Percentiles rank a stretch among this genome's conserved stretches.
Evolutionary conservation across 768 basidiomycete genomes (phyloP).

Genomic region (Lentinula edodes): DNA sequence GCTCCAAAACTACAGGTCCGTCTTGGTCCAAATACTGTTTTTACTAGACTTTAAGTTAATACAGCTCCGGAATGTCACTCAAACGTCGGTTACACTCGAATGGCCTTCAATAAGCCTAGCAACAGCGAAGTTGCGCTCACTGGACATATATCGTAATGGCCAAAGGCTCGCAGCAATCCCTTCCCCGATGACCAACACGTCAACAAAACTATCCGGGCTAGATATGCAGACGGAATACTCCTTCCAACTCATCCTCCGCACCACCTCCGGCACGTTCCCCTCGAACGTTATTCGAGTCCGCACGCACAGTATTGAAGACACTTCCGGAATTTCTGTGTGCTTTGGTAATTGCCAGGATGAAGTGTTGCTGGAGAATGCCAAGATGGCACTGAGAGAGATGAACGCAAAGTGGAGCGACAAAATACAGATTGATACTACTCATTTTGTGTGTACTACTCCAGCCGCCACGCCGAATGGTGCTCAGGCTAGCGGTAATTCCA

Average conservation of each 20-base stretch:
- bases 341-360: conserved; percentile 86
- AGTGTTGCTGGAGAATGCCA: conserved; percentile 73
- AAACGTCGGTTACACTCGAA: conserved; percentile 95
- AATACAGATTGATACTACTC: conserved; percentile 97
- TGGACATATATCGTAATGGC: conserved; percentile 92
- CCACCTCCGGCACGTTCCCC: conserved; percentile 85
- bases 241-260: conserved; percentile 92
- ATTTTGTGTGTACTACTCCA: conserved; percentile 94
- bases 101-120: conserved; percentile 88
- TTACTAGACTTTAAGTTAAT: neutral
- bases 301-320: conserved; percentile 94
- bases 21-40: neutral
- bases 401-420: conserved; percentile 85
- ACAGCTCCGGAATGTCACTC: conserved; percentile 88
- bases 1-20: conserved; percentile 70
- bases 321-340: conserved; percentile 91
- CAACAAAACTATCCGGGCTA: conserved; percentile 81
- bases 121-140: conserved; percentile 75
- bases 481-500: conserved; percentile 44
- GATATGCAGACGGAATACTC: conserved; percentile 81
- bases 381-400: conserved; percentile 79
- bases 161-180: conserved; percentile 85
- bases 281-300: conserved; percentile 79
- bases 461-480: conserved; percentile 60
- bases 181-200: conserved; percentile 76